These are phyloP conservation scores for Saposhnikovia divaricata DNA, from an alignment of 129 eudicot species.

Conservation along the genomic window DNA sequence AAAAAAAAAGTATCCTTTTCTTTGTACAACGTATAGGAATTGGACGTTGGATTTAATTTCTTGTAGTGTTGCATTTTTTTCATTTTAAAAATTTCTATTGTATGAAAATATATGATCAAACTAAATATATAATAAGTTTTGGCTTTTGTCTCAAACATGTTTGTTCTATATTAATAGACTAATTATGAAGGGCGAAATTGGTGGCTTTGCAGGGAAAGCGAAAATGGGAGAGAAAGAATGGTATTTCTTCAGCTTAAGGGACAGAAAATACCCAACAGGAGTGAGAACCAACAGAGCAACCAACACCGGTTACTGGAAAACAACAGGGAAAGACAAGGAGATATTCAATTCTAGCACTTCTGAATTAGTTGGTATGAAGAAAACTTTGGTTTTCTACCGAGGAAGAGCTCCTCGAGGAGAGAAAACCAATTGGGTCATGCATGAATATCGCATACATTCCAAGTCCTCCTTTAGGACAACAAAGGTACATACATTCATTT, in stretches of 20 bases:
- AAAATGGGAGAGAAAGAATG: conserved; percentile 50
- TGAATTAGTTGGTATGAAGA: conserved; percentile 39
- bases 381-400: conserved; percentile 35
- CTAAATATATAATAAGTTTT: too few relatives aligned
- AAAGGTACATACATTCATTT: conserved; percentile 12
- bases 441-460: conserved; percentile 38
- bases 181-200: background rate
- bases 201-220: conserved; percentile 27
- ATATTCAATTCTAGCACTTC: conserved; percentile 8
- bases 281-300: conserved; percentile 44
- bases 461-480: conserved; percentile 32
- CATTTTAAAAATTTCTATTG: too few relatives aligned
- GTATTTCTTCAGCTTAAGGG: conserved; percentile 44
- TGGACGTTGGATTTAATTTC: too few relatives aligned
- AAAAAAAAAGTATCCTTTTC: too few relatives aligned
- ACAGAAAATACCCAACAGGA: conserved; percentile 45
- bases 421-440: conserved; percentile 52
- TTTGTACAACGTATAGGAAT: too few relatives aligned
- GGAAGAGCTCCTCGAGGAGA: conserved; percentile 48
- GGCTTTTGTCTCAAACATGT: background rate
- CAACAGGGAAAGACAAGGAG: conserved; percentile 47
- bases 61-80: too few relatives aligned
- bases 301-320: conserved; percentile 44
- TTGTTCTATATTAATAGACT: background rate
- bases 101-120: too few relatives aligned